Base-by-base conservation (phyloP, 139 green algal genomes). In the Astrephomene gubernaculifera region DNA sequence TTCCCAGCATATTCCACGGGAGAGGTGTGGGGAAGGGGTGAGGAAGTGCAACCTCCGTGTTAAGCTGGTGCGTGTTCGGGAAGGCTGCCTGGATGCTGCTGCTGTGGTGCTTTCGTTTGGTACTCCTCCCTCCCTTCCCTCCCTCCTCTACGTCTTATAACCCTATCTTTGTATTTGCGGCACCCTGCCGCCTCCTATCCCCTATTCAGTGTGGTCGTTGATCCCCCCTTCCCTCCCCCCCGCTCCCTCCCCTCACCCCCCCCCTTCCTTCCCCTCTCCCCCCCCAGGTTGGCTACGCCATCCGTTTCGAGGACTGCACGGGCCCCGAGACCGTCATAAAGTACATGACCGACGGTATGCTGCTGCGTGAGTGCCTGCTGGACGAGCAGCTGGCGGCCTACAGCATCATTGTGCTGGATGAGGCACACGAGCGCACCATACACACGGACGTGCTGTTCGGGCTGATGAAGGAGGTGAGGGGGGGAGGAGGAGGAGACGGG, bases 371-470 rank as follows among this genome's bases (percentile, higher is more conserved):
- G 90, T 95, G 94, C 79, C 90, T 99, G 80, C 85, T 98, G 75
- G 96, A 98, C 82, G 95, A 98, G 84, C 79, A 87, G 29, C 91
- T 99, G n/a, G 76, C 60, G 0, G 65, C 90, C 44, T 95, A 95
- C 63, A 92, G 75, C 22, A 93, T 98, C 39, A 96, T 99, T 76
- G 95, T 99, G 14, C 90, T 99, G 70, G 97, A 99, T 80, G 97
- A 99, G 91, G 97, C 96, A 29, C 97, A 99, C 89, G 97, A 99
- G 94, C 92, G 97, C 79, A 99, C 96, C 65, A 97, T 99, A 73
- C 92, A 98, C 93, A 99, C 97, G 0, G 97, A 99, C 75, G 96
- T 99, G 25, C 94, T 99, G 35, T 99, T 99, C 89, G 97, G 97
- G n/a, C 93, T 99, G 83, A 91, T 99, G 43, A 99, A 99, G 88